phyloP scores from a whole-genome alignment of 495 filamentous ascomycete species.

The Aspergillus carlsbadensis region DNA sequence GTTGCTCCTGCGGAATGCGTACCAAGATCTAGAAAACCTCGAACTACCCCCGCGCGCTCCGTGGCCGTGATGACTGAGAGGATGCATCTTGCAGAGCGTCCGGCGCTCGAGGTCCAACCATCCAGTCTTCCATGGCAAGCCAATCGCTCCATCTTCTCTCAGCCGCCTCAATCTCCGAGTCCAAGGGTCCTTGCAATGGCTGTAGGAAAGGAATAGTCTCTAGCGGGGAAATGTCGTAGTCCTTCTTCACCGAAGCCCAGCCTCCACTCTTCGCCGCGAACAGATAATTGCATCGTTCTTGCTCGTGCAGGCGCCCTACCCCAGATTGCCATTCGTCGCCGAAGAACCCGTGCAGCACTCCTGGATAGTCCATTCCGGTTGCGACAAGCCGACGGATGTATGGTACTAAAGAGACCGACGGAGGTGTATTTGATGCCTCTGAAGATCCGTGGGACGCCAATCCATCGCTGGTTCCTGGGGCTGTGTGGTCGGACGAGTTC shows the following conservation, averaged over 20 bases:
- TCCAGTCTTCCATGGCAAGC: constrained; percentile 41
- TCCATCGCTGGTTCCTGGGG: constrained; percentile 20
- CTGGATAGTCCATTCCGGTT: constrained; percentile 84
- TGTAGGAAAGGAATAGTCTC: constrained; percentile 85
- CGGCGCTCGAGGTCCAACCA: constrained; percentile 68
- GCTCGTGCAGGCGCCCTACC: constrained; percentile 78
- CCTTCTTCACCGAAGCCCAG: constrained; percentile 82
- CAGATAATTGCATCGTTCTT: constrained; percentile 89
- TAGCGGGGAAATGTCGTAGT: constrained; percentile 79
- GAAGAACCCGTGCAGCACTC: constrained; percentile 89
- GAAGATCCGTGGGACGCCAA: constrained; percentile 17
- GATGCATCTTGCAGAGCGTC: constrained; percentile 47
- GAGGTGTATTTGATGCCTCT: constrained; percentile 19
- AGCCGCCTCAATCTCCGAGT: constrained; percentile 79
- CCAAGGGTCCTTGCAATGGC: constrained; percentile 69
- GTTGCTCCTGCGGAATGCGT: constrained; percentile 2
- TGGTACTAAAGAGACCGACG: constrained; percentile 75
- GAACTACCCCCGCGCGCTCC: constrained; percentile 28
- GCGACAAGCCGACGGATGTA: constrained; percentile 90
- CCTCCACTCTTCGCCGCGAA: constrained; percentile 90
- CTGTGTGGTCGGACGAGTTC: constrained; percentile 33
- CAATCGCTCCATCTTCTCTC: constrained; percentile 67
- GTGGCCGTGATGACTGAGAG: constrained; percentile 38
- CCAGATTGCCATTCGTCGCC: constrained; percentile 85
- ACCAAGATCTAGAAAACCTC: neutral